Conservation (phyloP, 805 yeast species). For the Peterozyma xylosa region DNA sequence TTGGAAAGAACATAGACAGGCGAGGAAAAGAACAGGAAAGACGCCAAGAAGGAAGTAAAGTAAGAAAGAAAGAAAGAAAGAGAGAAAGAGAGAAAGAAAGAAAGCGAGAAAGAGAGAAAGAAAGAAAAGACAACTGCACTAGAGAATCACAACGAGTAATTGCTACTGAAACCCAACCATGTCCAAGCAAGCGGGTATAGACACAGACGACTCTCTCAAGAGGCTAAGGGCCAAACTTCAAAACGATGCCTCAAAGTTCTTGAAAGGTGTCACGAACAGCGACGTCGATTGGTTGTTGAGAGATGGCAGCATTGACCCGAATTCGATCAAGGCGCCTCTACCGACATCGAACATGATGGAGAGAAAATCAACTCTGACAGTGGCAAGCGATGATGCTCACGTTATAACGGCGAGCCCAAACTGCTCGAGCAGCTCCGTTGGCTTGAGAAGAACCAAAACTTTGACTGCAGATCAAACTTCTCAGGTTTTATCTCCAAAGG, state of each 20-base stretch:
- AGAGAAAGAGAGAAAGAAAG: too few species aligned
- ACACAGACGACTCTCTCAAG: constrained; percentile 2
- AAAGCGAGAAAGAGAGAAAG: too few species aligned
- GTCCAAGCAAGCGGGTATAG: too few species aligned
- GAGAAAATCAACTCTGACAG: constrained; percentile 2
- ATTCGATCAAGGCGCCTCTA: not conserved
- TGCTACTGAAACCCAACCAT: too few species aligned
- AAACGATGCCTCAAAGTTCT: constrained; percentile 6
- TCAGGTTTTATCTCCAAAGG: not conserved
- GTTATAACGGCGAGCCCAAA: not conserved
- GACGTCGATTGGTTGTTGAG: constrained; percentile 49
- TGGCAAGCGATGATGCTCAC: constrained; percentile 4
- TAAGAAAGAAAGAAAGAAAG: too few species aligned
- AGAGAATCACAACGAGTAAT: too few species aligned
- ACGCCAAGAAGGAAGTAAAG: too few species aligned
- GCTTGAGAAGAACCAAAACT: constrained; percentile 7
- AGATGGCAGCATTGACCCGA: constrained; percentile 12
- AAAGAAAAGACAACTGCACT: too few species aligned
- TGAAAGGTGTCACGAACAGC: constrained; percentile 26
- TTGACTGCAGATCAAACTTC: not conserved
- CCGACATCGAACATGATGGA: not conserved
- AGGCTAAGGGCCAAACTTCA: constrained; percentile 7
- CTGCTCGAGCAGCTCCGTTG: not conserved
- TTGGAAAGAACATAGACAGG: too few species aligned
- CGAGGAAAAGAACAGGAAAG: too few species aligned